Percentiles rank a stretch among this genome's conserved stretches.
Evolutionary conservation across 139 green algal genomes (phyloP).

Genomic region (Picochlorum sp.): DNA sequence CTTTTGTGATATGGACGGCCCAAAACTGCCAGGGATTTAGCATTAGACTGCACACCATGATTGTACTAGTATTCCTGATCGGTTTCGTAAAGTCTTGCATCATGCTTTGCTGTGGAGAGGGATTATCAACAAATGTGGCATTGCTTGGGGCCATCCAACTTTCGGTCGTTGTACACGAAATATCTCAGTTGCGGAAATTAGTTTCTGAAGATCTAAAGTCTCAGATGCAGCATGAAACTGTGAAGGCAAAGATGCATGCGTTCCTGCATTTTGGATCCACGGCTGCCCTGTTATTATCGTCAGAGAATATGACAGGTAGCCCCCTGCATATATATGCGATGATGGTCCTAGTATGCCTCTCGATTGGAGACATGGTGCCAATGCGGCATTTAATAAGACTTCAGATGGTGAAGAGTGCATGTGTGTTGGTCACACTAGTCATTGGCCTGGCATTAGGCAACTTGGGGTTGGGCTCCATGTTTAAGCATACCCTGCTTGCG

Average conservation of each 20-base stretch:
- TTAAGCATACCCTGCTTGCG: too few relatives aligned
- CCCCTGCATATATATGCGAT: conserved; percentile 13
- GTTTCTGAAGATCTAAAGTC: neutral
- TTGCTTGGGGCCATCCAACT: neutral
- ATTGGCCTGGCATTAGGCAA: neutral
- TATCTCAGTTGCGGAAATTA: neutral
- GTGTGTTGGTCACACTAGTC: conserved; percentile 13
- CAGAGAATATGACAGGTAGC: conserved; percentile 12
- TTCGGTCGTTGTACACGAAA: neutral
- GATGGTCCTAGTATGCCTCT: conserved; percentile 10
- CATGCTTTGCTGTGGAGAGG: too few relatives aligned
- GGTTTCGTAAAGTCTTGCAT: too few relatives aligned
- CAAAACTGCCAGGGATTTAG: too few relatives aligned
- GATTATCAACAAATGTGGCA: too few relatives aligned
- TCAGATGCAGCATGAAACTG: conserved; percentile 21
- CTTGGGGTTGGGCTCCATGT: neutral
- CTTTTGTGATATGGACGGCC: too few relatives aligned
- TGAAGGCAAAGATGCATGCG: conserved; percentile 17
- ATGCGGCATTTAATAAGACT: conserved; percentile 19
- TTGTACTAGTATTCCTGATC: too few relatives aligned
- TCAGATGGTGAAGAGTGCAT: conserved; percentile 19
- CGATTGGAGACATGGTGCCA: conserved; percentile 17
- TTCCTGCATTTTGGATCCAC: conserved; percentile 21
- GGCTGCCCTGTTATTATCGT: conserved; percentile 15
- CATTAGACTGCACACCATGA: too few relatives aligned